Percentiles rank a stretch among this genome's conserved stretches.
Evolutionary conservation across 225 moss, liverwort and hornwort species (phyloP).

Genomic region (Marchantia paleacea): DNA sequence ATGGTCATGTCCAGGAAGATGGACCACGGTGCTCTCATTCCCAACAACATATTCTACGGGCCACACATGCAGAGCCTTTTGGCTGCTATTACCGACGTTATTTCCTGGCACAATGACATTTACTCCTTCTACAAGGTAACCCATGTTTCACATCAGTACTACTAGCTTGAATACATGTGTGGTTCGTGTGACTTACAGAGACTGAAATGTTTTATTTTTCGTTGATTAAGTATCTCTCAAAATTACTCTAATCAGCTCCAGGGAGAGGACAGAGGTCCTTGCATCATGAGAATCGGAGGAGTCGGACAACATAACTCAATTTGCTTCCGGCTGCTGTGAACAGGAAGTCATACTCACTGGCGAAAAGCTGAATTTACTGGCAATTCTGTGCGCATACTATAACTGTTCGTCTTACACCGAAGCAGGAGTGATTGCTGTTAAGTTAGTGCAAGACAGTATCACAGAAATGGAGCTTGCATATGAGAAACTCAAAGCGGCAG

Average conservation of each 20-base stretch:
- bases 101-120: background rate
- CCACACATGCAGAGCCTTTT: background rate
- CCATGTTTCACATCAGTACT: no score
- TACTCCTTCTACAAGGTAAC: background rate
- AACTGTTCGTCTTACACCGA: background rate
- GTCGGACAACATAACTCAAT: no score
- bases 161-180: no score
- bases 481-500: background rate
- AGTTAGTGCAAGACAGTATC: background rate
- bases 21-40: background rate
- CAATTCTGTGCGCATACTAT: background rate
- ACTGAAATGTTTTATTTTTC: no score
- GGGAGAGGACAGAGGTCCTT: no score
- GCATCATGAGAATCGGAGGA: no score
- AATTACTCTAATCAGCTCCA: no score
- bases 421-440: background rate
- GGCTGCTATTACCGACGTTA: background rate
- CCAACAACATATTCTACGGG: background rate
- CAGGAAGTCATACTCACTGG: no score
- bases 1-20: background rate
- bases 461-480: background rate
- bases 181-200: no score
- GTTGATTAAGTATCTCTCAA: no score
- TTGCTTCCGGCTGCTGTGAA: no score
- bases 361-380: background rate